Evolutionary conservation across 108 stramenopile species (phyloP).

Genomic region (Stephanodiscus triporus): DNA sequence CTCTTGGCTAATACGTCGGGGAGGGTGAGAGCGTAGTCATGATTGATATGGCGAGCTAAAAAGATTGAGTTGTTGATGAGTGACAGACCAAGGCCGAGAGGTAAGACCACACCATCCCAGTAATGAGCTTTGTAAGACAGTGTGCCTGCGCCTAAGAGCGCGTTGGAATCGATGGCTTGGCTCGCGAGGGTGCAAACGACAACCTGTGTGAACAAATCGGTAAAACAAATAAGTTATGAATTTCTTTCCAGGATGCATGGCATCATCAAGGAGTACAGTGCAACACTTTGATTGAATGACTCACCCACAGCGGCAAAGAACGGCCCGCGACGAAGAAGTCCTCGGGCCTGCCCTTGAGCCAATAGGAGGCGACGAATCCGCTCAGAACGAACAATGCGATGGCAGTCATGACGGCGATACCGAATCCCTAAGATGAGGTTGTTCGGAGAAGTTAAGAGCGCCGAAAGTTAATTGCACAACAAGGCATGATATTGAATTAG

Average conservation of each 20-base stretch:
- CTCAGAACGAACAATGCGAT: slow-evolving; percentile 58
- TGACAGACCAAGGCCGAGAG: slow-evolving; percentile 76
- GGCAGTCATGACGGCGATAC: slow-evolving; percentile 60
- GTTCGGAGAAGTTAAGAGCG: background rate
- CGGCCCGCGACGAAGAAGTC: slow-evolving; percentile 85
- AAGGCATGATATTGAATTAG: background rate
- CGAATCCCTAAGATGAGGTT: slow-evolving; percentile 39
- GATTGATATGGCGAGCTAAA: slow-evolving; percentile 68
- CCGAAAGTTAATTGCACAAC: background rate
- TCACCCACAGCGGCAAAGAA: slow-evolving; percentile 69
- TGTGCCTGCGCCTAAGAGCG: slow-evolving; percentile 72
- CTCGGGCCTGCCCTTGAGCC: slow-evolving; percentile 62
- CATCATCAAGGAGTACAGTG: background rate
- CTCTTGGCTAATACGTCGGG: slow-evolving; percentile 74
- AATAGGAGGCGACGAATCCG: slow-evolving; percentile 59
- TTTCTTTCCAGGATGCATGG: background rate
- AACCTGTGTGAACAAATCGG: slow-evolving; percentile 3
- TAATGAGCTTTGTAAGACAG: slow-evolving; percentile 81
- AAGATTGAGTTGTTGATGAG: slow-evolving; percentile 75
- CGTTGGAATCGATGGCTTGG: slow-evolving; percentile 81
- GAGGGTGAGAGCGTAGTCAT: slow-evolving; percentile 64
- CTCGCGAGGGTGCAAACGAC: slow-evolving; percentile 63
- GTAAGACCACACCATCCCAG: slow-evolving; percentile 77
- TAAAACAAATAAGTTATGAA: background rate
- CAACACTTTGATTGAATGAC: background rate